Percentiles rank a stretch among this genome's conserved stretches.
Evolutionary conservation across 2,329 filamentous ascomycete genomes (phyloP).

Genomic region (Fusarium napiforme): DNA sequence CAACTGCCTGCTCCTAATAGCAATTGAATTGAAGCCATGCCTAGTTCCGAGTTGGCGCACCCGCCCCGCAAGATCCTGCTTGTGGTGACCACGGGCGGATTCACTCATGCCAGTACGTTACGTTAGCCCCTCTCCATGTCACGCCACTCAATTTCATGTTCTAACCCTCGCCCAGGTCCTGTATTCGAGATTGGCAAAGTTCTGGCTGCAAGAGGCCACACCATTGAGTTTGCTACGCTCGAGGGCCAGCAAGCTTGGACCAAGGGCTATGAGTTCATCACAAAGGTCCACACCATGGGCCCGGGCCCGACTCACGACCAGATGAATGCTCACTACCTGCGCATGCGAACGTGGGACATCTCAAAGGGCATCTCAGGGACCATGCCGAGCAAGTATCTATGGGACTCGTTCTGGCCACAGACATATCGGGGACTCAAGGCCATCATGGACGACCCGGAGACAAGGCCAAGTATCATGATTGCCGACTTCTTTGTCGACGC

Average conservation of each 20-base stretch:
- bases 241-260: neutral
- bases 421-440: neutral
- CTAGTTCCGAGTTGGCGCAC: neutral
- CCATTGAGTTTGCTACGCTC: neutral
- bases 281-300: neutral
- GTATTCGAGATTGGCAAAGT: neutral
- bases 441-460: neutral
- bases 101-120: neutral
- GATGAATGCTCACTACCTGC: neutral
- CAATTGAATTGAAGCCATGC: neutral
- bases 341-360: neutral
- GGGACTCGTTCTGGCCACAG: neutral
- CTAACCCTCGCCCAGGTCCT: neutral
- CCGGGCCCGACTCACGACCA: neutral
- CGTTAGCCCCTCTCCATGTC: too few species aligned
- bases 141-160: too few species aligned
- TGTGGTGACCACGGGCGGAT: neutral
- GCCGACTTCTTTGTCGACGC: neutral
- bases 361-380: neutral
- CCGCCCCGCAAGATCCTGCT: neutral
- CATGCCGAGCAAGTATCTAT: neutral
- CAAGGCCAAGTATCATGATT: neutral
- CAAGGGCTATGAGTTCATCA: neutral
- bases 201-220: neutral
- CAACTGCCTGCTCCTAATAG: too few species aligned